Base-by-base conservation (phyloP, 495 filamentous ascomycete species). In the Penicillium robsamsonii region DNA sequence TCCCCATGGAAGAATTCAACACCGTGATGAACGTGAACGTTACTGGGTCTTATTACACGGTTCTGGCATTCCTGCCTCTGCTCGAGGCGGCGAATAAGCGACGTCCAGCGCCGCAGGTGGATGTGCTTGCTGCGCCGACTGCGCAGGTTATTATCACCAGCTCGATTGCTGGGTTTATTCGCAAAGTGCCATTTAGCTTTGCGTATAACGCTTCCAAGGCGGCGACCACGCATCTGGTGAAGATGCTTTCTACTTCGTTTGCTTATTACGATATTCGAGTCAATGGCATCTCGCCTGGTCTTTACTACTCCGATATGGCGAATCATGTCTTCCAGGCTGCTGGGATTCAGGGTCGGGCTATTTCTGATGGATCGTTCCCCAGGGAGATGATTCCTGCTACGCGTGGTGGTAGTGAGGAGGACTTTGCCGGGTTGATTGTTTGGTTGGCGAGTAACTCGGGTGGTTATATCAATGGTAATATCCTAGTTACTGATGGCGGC, bases 141-240 rank as follows among this genome's bases (percentile, higher is more conserved):
- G 82, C 82, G 18, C 87, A 89, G 72, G 77, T 91, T 6, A 71
- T 90, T 15, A 79, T 85, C 11, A 82, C 83, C 6, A 83, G 79
- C 63, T 82, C 77, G n/a, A 85, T 89, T 59, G 84, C 75, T 0
- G 82, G 70, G 2, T 85, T 82, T 58, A 83, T 77, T 60, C 79
- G 86, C 55, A 60, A 64, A 25, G 75, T 76, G 15, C 79, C 82
- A 0, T 81, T 80, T 7, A 81, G 81, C 2, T 83, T 76, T 65
- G 81, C 85, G 11, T 91, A 90, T 58, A 82, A 80, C 7, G 66
- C 78, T 29, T 84, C 79, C 60, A 91, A 91, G 72, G 82, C 84
- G 11, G 83, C 83, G 0, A 76, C 78, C 12, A 85, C 75, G 22
- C 86, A 87, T 60, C 65, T 88, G 46, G 81, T 85, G 29, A 90